These are phyloP conservation scores for Plasmodium inui DNA, from an alignment of 169 alveolate species.

Conservation along the genomic window DNA sequence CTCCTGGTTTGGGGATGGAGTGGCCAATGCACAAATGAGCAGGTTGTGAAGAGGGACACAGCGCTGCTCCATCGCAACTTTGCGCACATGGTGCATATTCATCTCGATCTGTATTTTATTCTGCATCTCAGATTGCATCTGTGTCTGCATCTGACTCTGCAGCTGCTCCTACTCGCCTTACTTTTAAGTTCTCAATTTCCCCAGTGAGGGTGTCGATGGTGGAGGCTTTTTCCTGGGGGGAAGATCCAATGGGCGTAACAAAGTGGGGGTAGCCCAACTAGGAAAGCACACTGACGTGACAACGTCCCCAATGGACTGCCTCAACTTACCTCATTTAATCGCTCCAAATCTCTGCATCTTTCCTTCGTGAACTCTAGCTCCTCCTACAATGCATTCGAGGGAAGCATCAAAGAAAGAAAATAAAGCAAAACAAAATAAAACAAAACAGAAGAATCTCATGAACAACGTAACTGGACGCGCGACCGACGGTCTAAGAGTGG, in stretches of 20 bases:
- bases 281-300: neutral
- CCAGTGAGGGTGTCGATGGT: slow-evolving; percentile 4
- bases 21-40: neutral
- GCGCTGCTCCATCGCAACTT: neutral
- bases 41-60: neutral
- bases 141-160: neutral
- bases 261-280: neutral
- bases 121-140: neutral
- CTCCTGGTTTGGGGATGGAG: neutral
- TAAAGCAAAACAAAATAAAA: neutral
- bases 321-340: slow-evolving; percentile 16
- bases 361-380: slow-evolving; percentile 19
- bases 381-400: neutral
- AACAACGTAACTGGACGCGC: neutral
- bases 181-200: slow-evolving; percentile 21
- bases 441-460: neutral
- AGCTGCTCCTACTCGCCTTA: neutral
- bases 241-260: neutral
- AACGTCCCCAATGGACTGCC: neutral
- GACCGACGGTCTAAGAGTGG: neutral
- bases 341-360: neutral
- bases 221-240: slow-evolving; percentile 8
- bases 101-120: neutral
- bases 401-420: neutral
- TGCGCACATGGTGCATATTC: neutral